phyloP scores from a whole-genome alignment of 176 grass and related monocot species.

The Hordeum marinum region DNA sequence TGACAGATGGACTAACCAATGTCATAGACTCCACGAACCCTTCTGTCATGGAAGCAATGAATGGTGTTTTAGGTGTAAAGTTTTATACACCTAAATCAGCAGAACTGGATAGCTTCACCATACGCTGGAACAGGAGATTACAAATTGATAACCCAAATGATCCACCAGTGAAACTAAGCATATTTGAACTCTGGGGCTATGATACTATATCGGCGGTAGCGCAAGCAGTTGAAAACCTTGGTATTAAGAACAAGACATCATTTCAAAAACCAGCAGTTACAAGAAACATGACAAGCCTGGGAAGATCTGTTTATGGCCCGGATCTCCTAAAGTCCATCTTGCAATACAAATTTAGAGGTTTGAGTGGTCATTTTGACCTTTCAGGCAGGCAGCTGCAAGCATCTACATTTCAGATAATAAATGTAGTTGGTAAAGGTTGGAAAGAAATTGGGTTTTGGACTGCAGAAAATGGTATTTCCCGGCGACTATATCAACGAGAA shows the following conservation, averaged over 20 bases:
- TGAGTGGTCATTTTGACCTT: slow-evolving; percentile 53
- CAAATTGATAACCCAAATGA: slow-evolving; percentile 35
- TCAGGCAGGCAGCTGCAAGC: slow-evolving; percentile 32
- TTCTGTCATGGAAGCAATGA: slow-evolving; percentile 27
- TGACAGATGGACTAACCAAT: slow-evolving; percentile 41
- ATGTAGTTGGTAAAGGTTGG: slow-evolving; percentile 22
- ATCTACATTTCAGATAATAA: slow-evolving; percentile 44
- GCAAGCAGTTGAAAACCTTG: slow-evolving; percentile 28
- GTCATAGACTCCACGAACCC: slow-evolving; percentile 28
- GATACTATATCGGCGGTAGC: slow-evolving; percentile 55
- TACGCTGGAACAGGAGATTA: slow-evolving; percentile 47
- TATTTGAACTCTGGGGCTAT: slow-evolving; percentile 43
- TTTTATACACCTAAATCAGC: slow-evolving; percentile 32
- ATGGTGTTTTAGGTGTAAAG: slow-evolving; percentile 43
- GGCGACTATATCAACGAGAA: not conserved
- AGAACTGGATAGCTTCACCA: slow-evolving; percentile 32
- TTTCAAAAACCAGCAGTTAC: slow-evolving; percentile 23
- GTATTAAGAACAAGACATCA: not conserved
- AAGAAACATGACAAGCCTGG: slow-evolving; percentile 11
- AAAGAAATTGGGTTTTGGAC: slow-evolving; percentile 52
- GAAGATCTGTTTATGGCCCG: slow-evolving; percentile 29
- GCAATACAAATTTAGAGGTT: slow-evolving; percentile 43
- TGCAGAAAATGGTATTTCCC: slow-evolving; percentile 22
- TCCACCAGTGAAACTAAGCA: slow-evolving; percentile 21
- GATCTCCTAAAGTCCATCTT: slow-evolving; percentile 36